phyloP scores from a whole-genome alignment of 2,329 filamentous ascomycete species.

The Metarhizium album region DNA sequence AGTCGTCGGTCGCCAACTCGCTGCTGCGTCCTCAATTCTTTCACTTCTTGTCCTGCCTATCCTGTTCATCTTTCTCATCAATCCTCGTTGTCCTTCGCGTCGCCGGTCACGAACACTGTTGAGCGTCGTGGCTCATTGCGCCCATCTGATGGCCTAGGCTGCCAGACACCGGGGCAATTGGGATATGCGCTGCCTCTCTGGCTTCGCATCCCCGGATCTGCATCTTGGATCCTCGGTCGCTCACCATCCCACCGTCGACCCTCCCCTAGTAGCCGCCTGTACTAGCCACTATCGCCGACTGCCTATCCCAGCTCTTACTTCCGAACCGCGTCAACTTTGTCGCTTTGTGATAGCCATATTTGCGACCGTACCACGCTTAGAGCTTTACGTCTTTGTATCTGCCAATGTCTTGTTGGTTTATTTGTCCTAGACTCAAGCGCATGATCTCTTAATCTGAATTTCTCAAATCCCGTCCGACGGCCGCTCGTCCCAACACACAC shows the following conservation, averaged over 20 bases:
- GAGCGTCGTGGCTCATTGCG: slow-evolving; percentile 13
- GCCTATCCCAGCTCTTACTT: neutral
- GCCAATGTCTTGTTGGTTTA: neutral
- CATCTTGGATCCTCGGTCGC: slow-evolving; percentile 5
- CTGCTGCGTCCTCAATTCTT: neutral
- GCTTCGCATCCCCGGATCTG: slow-evolving; percentile 21
- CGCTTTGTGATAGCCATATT: neutral
- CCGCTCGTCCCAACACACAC: neutral
- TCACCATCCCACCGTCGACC: neutral
- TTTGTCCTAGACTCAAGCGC: slow-evolving; percentile 1
- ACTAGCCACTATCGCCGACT: neutral
- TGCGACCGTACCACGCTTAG: neutral
- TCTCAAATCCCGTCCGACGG: slow-evolving; percentile 4
- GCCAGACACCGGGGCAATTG: slow-evolving; percentile 26
- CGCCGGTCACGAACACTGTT: slow-evolving; percentile 8
- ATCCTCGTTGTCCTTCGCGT: neutral
- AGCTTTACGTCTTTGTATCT: neutral
- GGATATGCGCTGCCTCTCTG: slow-evolving; percentile 26
- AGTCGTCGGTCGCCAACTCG: neutral
- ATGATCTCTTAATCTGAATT: slow-evolving; percentile 7
- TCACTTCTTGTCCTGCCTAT: neutral
- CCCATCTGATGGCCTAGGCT: slow-evolving; percentile 25
- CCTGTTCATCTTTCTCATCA: neutral
- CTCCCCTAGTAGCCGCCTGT: neutral
- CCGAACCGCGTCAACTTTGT: neutral